Evolutionary conservation across 225 moss, liverwort and hornwort genomes (phyloP).

Genomic region (Straminergon stramineum): DNA sequence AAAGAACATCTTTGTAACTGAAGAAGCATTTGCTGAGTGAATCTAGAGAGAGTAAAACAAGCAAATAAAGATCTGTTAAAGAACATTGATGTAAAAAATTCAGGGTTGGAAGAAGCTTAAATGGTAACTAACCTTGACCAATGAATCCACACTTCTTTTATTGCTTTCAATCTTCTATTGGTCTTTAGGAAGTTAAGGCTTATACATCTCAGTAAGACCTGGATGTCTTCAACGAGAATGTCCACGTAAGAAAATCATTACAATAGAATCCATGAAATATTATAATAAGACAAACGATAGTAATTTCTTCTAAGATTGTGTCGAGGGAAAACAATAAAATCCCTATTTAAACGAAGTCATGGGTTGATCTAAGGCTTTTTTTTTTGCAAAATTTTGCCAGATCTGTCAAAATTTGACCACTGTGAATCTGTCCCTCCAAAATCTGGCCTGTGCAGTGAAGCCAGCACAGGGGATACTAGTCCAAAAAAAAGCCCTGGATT

Average conservation of each 20-base stretch:
- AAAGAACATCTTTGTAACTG: background rate
- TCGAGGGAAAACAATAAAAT: background rate
- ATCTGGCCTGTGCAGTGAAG: too few species aligned
- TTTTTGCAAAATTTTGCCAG: too few species aligned
- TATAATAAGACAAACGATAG: background rate
- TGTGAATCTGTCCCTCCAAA: too few species aligned
- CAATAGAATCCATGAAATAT: background rate
- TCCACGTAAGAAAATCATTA: background rate
- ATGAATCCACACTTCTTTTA: background rate
- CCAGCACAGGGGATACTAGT: too few species aligned
- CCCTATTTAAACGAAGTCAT: background rate
- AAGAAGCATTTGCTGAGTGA: fast-evolving
- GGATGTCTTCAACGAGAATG: background rate
- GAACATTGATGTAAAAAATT: background rate
- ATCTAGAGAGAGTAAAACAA: background rate
- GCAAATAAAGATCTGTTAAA: background rate
- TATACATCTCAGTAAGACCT: background rate
- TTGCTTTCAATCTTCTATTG: background rate
- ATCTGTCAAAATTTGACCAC: too few species aligned
- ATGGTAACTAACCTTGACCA: background rate
- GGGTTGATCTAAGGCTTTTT: too few species aligned
- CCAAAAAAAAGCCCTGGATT: too few species aligned
- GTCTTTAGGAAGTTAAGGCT: background rate
- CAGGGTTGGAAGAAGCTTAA: too few species aligned
- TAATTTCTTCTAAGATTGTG: too few species aligned